Conservation (phyloP, 2,329 filamentous ascomycete species). For the Aspergillus pseudonomiae region DNA sequence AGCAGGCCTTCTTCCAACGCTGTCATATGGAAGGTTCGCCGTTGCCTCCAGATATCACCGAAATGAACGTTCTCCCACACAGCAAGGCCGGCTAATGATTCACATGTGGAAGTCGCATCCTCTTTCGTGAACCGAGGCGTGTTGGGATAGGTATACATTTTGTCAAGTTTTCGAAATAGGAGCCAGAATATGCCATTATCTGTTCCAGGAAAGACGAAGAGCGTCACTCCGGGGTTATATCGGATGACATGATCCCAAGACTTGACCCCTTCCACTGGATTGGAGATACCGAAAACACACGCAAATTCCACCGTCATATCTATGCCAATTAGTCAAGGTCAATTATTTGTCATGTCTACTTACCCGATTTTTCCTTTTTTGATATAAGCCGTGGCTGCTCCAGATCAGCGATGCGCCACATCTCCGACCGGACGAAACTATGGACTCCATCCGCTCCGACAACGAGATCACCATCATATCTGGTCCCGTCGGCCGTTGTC, state of each 20-base stretch:
- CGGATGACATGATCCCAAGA: conserved; percentile 23
- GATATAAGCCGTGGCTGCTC: conserved; percentile 1
- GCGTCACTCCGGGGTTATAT: conserved; percentile 22
- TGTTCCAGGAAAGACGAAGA: conserved; percentile 20
- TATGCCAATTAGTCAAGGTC: background rate
- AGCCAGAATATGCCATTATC: conserved; percentile 32
- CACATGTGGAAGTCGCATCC: conserved; percentile 21
- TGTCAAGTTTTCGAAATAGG: conserved; percentile 27
- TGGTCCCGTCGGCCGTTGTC: conserved; percentile 36
- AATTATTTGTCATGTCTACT: background rate
- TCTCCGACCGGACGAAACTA: conserved; percentile 41
- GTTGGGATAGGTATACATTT: conserved; percentile 24
- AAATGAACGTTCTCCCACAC: conserved; percentile 24
- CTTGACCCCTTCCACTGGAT: conserved; percentile 14
- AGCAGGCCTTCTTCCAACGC: conserved; percentile 30
- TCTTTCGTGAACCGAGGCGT: conserved; percentile 25
- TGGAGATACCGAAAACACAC: conserved; percentile 36
- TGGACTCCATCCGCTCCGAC: conserved; percentile 49
- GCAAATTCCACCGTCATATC: conserved; percentile 30
- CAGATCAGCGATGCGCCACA: conserved; percentile 29
- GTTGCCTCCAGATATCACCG: conserved; percentile 28
- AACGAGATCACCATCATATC: conserved; percentile 40
- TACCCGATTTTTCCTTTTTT: conserved; percentile 14
- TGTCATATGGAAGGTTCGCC: conserved; percentile 20
- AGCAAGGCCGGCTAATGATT: conserved; percentile 10